Conservation (phyloP, 2,329 filamentous ascomycete genomes). For the Ophiosphaerella herpotricha region DNA sequence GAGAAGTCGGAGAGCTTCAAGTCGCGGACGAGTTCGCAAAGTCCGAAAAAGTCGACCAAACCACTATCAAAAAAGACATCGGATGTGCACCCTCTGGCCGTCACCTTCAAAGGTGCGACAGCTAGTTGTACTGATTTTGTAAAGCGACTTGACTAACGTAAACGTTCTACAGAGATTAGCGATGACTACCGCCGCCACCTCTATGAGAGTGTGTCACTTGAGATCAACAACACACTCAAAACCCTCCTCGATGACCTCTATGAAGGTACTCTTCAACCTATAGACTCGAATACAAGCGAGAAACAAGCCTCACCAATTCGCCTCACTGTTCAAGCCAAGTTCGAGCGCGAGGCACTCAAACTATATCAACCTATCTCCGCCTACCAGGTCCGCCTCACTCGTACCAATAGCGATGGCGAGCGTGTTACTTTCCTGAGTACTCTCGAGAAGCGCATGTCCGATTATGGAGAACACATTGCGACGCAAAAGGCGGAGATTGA, state of each 20-base stretch:
- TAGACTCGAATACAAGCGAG: conserved; percentile 6
- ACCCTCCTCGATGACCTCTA: conserved; percentile 13
- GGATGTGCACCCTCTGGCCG: conserved; percentile 28
- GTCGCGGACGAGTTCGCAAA: conserved; percentile 9
- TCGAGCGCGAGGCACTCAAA: conserved; percentile 19
- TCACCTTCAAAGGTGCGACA: conserved; percentile 34
- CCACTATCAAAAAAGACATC: conserved; percentile 5
- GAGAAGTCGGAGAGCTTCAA: conserved; percentile 3
- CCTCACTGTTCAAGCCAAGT: conserved; percentile 21
- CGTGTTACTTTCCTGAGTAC: conserved; percentile 9
- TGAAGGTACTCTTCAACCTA: conserved; percentile 17
- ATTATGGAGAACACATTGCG: conserved; percentile 26
- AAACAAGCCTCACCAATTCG: conserved; percentile 12
- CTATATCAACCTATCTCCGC: conserved; percentile 26
- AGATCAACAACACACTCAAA: conserved; percentile 27
- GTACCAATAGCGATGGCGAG: conserved; percentile 15
- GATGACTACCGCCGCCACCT: conserved; percentile 32
- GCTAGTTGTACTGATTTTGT: not conserved
- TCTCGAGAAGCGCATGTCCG: conserved; percentile 23
- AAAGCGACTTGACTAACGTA: conserved; percentile 8
- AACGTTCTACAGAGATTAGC: conserved; percentile 26
- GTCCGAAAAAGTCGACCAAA: conserved; percentile 9
- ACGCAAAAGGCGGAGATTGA: conserved; percentile 23
- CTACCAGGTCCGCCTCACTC: conserved; percentile 13
- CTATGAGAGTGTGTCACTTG: conserved; percentile 17